Base-by-base conservation (phyloP, 106 monocot species). In the Chionographis japonica region DNA sequence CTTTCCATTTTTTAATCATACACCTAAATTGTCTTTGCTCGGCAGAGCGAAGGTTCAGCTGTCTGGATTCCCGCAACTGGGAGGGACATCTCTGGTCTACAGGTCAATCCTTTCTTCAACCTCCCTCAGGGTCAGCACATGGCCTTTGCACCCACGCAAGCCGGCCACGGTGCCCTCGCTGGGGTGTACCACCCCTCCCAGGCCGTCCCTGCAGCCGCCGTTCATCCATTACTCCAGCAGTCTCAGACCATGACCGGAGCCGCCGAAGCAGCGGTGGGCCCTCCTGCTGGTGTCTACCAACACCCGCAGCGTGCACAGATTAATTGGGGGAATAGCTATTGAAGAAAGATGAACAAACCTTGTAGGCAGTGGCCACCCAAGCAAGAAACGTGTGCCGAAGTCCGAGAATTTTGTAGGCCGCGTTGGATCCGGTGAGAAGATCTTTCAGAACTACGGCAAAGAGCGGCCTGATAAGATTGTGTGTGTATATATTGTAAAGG, bases 31-130 rank as follows among this genome's bases (percentile, higher is more conserved):
- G 18, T 3, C 71, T 10, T 58, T 67, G 37, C 66, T 35, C 54
- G 65, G 59, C 91, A 91, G 88, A 86, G 62, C 52, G 91, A 88
- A 78, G 88, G 86, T 67, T 75, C 88, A 39, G 66, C 85, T 56
- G 75, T 91, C 61, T 95, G 95, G 95, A 84, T 91, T 59, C 84
- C 95, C 13, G 77, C 82, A 27, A 64, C 78, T 49, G 88, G 75
- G 3, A 63, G 89, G 54, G 88, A 88, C 55, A 71, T 89, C 61
- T 72, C 87, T 43, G 37, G 68, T 40, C 51, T 91, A 61, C 95
- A 83, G 68, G 56, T 80, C 3, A 71, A 75, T 51, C 78, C 92
- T 51, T 95, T 89, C 76, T 92, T 89, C 40, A 86, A 70, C 56
- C 74, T 95, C 43, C 69, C 93, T 8, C 95, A 86, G 18, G 91